Conservation (phyloP, 2,329 filamentous ascomycete genomes). For the Arthroderma uncinatum region DNA sequence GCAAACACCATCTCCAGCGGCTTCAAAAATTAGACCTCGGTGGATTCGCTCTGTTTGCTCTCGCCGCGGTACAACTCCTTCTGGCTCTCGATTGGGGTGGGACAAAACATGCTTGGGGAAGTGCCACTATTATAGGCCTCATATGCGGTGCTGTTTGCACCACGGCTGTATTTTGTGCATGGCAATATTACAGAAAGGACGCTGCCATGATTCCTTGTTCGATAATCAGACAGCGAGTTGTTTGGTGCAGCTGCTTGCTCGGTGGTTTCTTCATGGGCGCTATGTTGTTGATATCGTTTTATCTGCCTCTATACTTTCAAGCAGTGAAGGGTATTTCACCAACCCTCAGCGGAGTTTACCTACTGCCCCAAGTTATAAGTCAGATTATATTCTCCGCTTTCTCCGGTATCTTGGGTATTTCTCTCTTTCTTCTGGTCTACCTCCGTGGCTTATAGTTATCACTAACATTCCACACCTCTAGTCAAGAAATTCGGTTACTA, state of each 20-base stretch:
- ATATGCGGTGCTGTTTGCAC: slow-evolving; percentile 23
- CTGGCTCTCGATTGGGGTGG: slow-evolving; percentile 32
- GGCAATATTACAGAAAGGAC: slow-evolving; percentile 27
- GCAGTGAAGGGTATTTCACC: slow-evolving; percentile 27
- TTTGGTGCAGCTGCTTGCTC: slow-evolving; percentile 18
- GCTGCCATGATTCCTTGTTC: slow-evolving; percentile 30
- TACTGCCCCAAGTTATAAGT: slow-evolving; percentile 27
- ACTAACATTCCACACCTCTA: neutral
- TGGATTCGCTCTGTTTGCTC: slow-evolving; percentile 28
- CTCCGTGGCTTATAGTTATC: too few species aligned
- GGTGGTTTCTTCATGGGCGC: neutral
- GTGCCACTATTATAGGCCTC: slow-evolving; percentile 25
- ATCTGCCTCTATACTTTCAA: slow-evolving; percentile 35
- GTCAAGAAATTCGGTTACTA: neutral
- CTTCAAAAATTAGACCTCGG: slow-evolving; percentile 24
- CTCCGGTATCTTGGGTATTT: slow-evolving; percentile 13
- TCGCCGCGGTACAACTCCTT: slow-evolving; percentile 27
- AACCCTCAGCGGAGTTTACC: slow-evolving; percentile 30
- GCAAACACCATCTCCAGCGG: slow-evolving; percentile 23
- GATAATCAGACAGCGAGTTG: slow-evolving; percentile 23
- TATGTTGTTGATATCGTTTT: slow-evolving; percentile 19
- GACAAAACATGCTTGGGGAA: slow-evolving; percentile 23
- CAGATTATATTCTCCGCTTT: slow-evolving; percentile 16
- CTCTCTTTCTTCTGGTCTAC: too few species aligned
- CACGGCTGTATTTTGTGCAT: slow-evolving; percentile 22